Base-by-base conservation (phyloP, 1,284 basidiomycete species). In the Erythrobasidium hasegawianum region DNA sequence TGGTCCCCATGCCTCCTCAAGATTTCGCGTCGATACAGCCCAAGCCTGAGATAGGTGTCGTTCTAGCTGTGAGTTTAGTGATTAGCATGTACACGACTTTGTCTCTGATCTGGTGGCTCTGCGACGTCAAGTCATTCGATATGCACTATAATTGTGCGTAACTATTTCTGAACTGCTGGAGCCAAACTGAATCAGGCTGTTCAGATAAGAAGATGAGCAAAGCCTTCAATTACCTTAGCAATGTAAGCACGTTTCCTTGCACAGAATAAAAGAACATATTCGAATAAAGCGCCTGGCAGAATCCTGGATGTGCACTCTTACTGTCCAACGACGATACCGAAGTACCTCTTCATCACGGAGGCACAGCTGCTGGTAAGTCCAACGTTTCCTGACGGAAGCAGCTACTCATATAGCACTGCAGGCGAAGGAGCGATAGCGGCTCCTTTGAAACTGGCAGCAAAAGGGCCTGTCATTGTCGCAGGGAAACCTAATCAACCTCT, bases 401-500 rank as follows among this genome's bases (percentile, higher is more conserved):
- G 7, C 14, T 26, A n/a, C n/a, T n/a, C n/a, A n/a, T n/a, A n/a
- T n/a, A n/a, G n/a, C n/a, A n/a, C 20, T 39, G 18, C 60, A 76
- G 79, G 80, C 22, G 81, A 90, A 11, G 95, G 96, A 1, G 80
- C 89, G 1, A 81, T 97, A 71, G 89, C 87, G 55, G 86, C 90
- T 0, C 89, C 92, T 1, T 81, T 99, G 58, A 82, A 86, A 24
- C 89, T 82, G 72, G 86, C 90, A 1, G 79, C 89, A 24, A 85
- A 78, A 73, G 61, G 86, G 39, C 81, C 80, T 65, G 83, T 73
- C 0, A 79, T 88, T 0, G 83, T 86, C 62, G 89, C 94, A 54
- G 95, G 95, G 18, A 98, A 98, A 78, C 96, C 95, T 13, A 84
- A 90, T 71, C 84, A 83, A 74, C 88, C 87, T 29, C 95, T 98